These are phyloP conservation scores for Sporothrix pseudoabietina DNA, from an alignment of 2,329 filamentous ascomycete species.

Conservation along the genomic window DNA sequence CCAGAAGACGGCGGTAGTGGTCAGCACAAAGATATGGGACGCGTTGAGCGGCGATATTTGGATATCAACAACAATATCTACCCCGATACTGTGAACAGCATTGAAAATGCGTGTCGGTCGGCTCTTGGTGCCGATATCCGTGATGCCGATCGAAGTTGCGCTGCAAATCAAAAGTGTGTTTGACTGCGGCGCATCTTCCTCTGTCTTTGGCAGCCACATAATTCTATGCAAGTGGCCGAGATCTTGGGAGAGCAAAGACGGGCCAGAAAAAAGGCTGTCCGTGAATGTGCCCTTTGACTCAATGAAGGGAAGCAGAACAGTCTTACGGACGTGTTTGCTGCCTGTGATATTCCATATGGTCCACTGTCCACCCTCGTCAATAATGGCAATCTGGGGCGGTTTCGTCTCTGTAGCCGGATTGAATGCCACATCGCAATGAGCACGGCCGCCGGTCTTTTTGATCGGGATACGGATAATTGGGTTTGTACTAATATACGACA, in stretches of 20 bases:
- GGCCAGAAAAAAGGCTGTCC: not conserved
- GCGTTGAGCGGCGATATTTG: constrained; percentile 50
- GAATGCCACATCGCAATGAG: constrained; percentile 66
- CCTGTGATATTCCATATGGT: constrained; percentile 63
- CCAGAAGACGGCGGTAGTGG: constrained; percentile 54
- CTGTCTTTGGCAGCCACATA: constrained; percentile 25
- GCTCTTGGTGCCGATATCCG: constrained; percentile 35
- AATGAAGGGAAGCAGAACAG: constrained; percentile 41
- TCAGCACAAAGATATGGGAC: constrained; percentile 61
- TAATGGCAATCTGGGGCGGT: constrained; percentile 63
- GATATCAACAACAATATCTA: constrained; percentile 58
- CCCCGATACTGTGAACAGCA: constrained; percentile 38
- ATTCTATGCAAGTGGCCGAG: constrained; percentile 31
- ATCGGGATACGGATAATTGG: constrained; percentile 56
- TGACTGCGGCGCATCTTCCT: not conserved
- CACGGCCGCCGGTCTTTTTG: constrained; percentile 54
- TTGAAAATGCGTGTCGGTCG: constrained; percentile 31
- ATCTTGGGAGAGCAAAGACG: not conserved
- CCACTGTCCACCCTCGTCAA: constrained; percentile 69
- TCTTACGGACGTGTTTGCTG: constrained; percentile 42
- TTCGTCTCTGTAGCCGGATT: constrained; percentile 55
- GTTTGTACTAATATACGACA: constrained; percentile 59
- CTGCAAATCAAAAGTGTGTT: constrained; percentile 39
- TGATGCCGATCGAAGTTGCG: constrained; percentile 38
- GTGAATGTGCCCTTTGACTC: constrained; percentile 46